Conservation (phyloP, 2,329 filamentous ascomycete genomes). For the Nemania diffusa region DNA sequence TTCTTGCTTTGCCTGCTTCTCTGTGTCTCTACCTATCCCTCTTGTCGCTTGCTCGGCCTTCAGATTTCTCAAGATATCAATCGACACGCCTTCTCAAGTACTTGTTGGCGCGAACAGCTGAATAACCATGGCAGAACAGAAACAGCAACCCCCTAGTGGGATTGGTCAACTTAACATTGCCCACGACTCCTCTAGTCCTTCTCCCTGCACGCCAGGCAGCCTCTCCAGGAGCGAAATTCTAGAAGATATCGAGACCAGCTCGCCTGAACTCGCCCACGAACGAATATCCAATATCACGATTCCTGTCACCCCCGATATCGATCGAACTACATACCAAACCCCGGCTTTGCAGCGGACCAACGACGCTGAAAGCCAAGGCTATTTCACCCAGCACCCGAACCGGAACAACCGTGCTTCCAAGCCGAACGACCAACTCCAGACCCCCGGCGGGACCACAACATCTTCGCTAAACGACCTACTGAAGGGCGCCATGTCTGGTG, state of each 20-base stretch:
- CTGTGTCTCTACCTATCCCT: no score
- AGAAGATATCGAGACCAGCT: slow-evolving; percentile 1
- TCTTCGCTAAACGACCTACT: slow-evolving; percentile 39
- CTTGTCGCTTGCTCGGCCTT: not conserved
- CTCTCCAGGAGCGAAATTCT: not conserved
- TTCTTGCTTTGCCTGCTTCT: not conserved
- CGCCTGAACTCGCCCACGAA: slow-evolving; percentile 50
- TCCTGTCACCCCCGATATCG: slow-evolving; percentile 56
- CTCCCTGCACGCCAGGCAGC: slow-evolving; percentile 32
- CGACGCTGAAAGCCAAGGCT: slow-evolving; percentile 43
- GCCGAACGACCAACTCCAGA: slow-evolving; percentile 30
- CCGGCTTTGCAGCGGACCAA: slow-evolving; percentile 34
- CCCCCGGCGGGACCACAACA: slow-evolving; percentile 39
- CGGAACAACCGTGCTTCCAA: slow-evolving; percentile 42
- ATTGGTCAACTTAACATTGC: slow-evolving; percentile 19
- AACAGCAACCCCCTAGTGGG: slow-evolving; percentile 15
- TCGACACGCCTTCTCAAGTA: not conserved
- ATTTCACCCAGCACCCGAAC: slow-evolving; percentile 48
- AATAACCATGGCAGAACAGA: slow-evolving; percentile 42
- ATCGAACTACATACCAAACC: slow-evolving; percentile 48
- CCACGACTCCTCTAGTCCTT: slow-evolving; percentile 36
- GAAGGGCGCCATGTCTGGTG: slow-evolving; percentile 51
- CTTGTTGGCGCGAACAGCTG: slow-evolving; percentile 26
- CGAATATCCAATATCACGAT: slow-evolving; percentile 50
- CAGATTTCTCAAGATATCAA: slow-evolving; percentile 2